These are phyloP conservation scores for Blastocystis sp. DNA, from an alignment of 352 stramenopile species.

Conservation along the genomic window DNA sequence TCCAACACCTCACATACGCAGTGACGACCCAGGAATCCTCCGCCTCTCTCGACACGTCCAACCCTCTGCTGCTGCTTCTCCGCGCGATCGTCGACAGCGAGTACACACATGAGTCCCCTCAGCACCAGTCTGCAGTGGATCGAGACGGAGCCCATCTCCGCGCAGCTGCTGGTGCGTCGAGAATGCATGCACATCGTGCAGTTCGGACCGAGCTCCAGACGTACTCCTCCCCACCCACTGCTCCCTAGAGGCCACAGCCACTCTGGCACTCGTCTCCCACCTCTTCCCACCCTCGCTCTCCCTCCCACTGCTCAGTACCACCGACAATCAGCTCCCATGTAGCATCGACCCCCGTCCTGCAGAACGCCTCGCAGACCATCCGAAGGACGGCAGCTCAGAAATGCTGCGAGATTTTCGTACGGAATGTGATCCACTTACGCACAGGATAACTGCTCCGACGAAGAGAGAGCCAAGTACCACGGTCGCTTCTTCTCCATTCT, in stretches of 20 bases:
- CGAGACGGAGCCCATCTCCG: neutral
- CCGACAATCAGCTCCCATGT: neutral
- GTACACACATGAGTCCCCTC: neutral
- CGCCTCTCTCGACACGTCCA: neutral
- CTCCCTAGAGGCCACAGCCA: neutral
- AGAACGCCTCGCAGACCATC: neutral
- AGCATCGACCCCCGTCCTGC: neutral
- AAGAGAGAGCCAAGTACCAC: neutral
- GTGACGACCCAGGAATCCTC: neutral
- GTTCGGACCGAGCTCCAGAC: neutral
- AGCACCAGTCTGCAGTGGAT: constrained; percentile 23
- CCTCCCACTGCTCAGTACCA: neutral
- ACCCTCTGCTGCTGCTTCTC: neutral
- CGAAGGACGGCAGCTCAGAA: neutral
- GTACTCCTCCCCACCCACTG: neutral
- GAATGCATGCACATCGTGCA: constrained; percentile 39
- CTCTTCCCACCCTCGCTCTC: constrained; percentile 32
- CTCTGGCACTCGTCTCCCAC: neutral
- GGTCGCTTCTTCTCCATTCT: neutral
- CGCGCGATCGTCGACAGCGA: neutral
- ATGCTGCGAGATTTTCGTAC: neutral
- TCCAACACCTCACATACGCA: neutral
- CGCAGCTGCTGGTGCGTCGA: constrained; percentile 17
- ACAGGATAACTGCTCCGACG: neutral
- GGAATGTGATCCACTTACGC: neutral